Base-by-base conservation (phyloP, 768 basidiomycete genomes). In the Phylloporus arenicola region DNA sequence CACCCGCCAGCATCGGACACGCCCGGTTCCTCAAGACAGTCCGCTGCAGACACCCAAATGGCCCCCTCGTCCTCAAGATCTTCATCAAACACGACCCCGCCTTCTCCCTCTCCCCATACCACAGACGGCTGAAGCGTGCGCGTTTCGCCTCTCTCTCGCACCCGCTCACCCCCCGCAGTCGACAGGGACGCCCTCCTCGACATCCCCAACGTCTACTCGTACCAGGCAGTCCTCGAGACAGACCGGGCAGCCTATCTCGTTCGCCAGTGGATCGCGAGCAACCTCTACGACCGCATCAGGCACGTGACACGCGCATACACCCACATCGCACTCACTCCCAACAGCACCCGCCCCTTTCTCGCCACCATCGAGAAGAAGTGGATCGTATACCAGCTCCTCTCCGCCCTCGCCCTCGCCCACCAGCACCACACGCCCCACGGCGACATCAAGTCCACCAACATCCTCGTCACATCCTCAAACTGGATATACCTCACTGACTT, bases 281-380 rank as follows among this genome's bases (percentile, higher is more conserved):
- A 87, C 62, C 74, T 98, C 16, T 99, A 98, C 65, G 96, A 98
- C 67, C 83, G 95, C 48, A 97, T 99, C 62, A 97, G 94, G 94
- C 92, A 53, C 48, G 82, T 44, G n/a, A 17, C 39, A 6, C 8
- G 41, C 4, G 4, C 8, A 22, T 20, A 10, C 6, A n/a, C 8
- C 22, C 25, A 24, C 25, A 43, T 30, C 45, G 47, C 44, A 31
- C 49, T 9, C 40, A 39, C 39, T 41, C 40, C 7, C 6, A 10
- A 1, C 59, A 99, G 96, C 63, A 98, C 94, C 3, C 89, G 95
- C 31, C 96, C 96, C 4, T 99, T 98, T 71, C 75, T 99, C 35
- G 86, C 83, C 54, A 67, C 76, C 53, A 78, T 98, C 20, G 96
- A 99, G 74, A 98, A 98, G 79, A 92, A 91, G 64, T 99, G 95